A percentile compares a stretch with the other conserved stretches of the same genome.
Conservation (phyloP, 352 stramenopile genomes). For the Phytophthora boehmeriae region DNA sequence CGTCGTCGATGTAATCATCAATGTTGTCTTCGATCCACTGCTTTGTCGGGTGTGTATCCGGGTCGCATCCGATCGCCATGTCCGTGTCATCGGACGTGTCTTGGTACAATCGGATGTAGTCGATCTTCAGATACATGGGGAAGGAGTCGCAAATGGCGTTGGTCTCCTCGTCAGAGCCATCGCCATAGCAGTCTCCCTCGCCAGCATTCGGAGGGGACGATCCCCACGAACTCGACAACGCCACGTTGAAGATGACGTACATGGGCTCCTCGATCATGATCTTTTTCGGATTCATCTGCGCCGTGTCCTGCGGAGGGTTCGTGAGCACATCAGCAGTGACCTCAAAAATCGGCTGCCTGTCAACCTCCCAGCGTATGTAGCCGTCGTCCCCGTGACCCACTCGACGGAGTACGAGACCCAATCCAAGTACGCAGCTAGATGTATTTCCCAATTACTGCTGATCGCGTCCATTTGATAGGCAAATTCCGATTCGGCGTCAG, state of each 20-base stretch:
- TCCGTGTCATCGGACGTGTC: conserved; percentile 32
- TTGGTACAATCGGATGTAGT: conserved; percentile 32
- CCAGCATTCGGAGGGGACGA: conserved; percentile 61
- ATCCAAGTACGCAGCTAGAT: conserved; percentile 68
- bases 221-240: conserved; percentile 71
- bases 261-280: conserved; percentile 89
- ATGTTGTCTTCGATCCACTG: conserved; percentile 57
- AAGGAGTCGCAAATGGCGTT: conserved; percentile 55
- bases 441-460: conserved; percentile 90
- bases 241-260: conserved; percentile 76
- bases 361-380: conserved; percentile 29
- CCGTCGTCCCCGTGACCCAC: conserved; percentile 22
- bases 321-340: conserved; percentile 18
- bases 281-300: conserved; percentile 62
- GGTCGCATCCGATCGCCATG: conserved; percentile 50
- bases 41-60: conserved; percentile 21
- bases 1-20: conserved; percentile 22
- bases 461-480: conserved; percentile 91
- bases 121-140: conserved; percentile 65
- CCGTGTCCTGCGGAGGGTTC: conserved; percentile 55
- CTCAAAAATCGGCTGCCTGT: conserved; percentile 19
- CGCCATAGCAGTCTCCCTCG: conserved; percentile 34
- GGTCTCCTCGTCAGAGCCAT: conserved; percentile 16
- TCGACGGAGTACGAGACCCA: conserved; percentile 29
- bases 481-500: conserved; percentile 24